A percentile compares a stretch with the other conserved stretches of the same genome.
Evolutionary conservation across 2,329 filamentous ascomycete species (phyloP).

Genomic region (Colletotrichum tanaceti): DNA sequence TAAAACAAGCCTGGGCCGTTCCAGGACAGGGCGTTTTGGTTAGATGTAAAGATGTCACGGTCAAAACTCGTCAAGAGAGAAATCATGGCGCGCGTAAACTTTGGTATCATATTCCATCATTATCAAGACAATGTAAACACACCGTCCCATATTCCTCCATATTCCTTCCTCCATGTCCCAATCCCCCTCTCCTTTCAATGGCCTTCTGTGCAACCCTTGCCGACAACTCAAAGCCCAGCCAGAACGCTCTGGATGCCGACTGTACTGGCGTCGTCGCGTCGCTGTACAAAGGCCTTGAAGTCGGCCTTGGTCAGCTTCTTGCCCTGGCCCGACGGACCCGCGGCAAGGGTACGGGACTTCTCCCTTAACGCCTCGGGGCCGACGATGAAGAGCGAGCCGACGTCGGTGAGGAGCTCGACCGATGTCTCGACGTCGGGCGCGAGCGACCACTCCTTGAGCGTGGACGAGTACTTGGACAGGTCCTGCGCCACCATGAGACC

Average conservation of each 20-base stretch:
- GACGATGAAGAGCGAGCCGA: slow-evolving; percentile 96
- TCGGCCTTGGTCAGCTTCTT: slow-evolving; percentile 74
- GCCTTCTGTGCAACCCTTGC: not conserved
- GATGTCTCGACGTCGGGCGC: slow-evolving; percentile 74
- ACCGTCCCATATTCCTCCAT: not conserved
- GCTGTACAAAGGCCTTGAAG: slow-evolving; percentile 85
- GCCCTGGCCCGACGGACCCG: slow-evolving; percentile 54
- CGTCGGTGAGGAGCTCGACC: slow-evolving; percentile 90
- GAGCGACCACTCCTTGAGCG: slow-evolving; percentile 85
- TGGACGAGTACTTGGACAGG: slow-evolving; percentile 90
- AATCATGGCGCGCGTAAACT: slow-evolving; percentile 1
- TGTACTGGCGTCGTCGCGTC: slow-evolving; percentile 84
- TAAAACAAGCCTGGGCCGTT: not conserved
- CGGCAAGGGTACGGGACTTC: slow-evolving; percentile 70
- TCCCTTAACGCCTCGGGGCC: slow-evolving; percentile 82
- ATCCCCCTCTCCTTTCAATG: not conserved
- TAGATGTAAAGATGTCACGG: not conserved
- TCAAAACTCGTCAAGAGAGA: not conserved
- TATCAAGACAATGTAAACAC: slow-evolving; percentile 4
- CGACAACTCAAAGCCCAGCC: slow-evolving; percentile 66
- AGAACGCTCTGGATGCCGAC: slow-evolving; percentile 87
- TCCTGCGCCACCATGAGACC: slow-evolving; percentile 97
- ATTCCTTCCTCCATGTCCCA: too few relatives aligned
- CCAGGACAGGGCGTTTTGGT: not conserved
- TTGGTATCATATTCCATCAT: slow-evolving; percentile 38